phyloP scores from a whole-genome alignment of 352 stramenopile genomes.

The Phytophthora pluvialis region DNA sequence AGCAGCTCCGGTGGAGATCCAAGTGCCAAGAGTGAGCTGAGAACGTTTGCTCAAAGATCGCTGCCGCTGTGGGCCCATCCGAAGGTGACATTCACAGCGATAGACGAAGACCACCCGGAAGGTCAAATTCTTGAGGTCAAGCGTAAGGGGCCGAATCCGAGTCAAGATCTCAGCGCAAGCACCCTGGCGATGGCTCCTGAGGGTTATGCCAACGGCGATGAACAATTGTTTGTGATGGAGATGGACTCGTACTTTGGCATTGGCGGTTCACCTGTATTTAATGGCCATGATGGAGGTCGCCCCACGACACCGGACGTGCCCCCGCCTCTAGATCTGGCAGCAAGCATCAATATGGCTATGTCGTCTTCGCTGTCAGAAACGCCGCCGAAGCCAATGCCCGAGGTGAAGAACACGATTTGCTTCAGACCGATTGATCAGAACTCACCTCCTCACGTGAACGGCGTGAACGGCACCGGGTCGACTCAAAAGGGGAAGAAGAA shows the following conservation, averaged over 20 bases:
- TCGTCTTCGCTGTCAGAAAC: constrained; percentile 63
- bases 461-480: constrained; percentile 25
- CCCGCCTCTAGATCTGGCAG: constrained; percentile 61
- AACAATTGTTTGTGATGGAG: constrained; percentile 85
- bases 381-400: constrained; percentile 32
- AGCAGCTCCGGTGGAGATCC: constrained; percentile 14
- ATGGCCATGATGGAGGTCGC: constrained; percentile 34
- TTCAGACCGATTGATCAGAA: constrained; percentile 33
- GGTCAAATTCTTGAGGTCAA: constrained; percentile 76
- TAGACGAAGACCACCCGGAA: constrained; percentile 54
- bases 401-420: constrained; percentile 47
- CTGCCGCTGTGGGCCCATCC: constrained; percentile 80
- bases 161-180: constrained; percentile 43
- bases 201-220: constrained; percentile 49
- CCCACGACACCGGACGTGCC: constrained; percentile 47
- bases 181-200: constrained; percentile 36
- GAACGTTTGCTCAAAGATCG: constrained; percentile 66
- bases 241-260: constrained; percentile 90
- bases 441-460: constrained; percentile 4
- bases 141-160: constrained; percentile 66
- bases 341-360: constrained; percentile 85
- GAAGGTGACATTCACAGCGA: constrained; percentile 72
- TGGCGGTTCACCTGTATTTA: constrained; percentile 79
- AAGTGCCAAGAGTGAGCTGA: constrained; percentile 65
- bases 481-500: constrained; percentile 50